Percentiles rank a stretch among this genome's conserved stretches.
Evolutionary conservation across 768 basidiomycete species (phyloP).

Genomic region (Tricholomella constricta): DNA sequence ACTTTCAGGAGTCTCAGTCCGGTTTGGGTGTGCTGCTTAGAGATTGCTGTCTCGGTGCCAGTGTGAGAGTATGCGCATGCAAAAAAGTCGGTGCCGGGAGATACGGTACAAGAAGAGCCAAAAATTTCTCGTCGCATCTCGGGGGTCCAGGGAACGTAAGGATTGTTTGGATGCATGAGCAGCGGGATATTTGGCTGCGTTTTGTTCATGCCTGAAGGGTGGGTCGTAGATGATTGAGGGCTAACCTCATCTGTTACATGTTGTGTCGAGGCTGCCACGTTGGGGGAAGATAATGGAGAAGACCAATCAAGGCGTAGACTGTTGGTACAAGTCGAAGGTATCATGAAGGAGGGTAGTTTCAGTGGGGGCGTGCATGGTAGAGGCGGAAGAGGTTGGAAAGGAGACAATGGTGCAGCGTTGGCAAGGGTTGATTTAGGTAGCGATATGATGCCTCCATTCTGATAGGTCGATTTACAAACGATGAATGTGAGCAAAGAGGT

Average conservation of each 20-base stretch:
- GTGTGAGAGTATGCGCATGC: slow-evolving; percentile 36
- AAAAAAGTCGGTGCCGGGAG: slow-evolving; percentile 30
- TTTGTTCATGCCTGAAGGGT: neutral
- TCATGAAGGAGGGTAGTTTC: slow-evolving; percentile 39
- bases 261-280: neutral
- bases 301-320: slow-evolving; percentile 5
- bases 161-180: slow-evolving; percentile 53
- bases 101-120: slow-evolving; percentile 40
- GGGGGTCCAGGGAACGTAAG: slow-evolving; percentile 54
- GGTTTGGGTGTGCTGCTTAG: slow-evolving; percentile 19
- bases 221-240: neutral
- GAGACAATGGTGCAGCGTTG: neutral
- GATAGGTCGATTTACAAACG: neutral
- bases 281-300: neutral
- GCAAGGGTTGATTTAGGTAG: neutral
- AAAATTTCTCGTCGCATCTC: slow-evolving; percentile 44
- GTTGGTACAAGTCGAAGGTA: slow-evolving; percentile 23
- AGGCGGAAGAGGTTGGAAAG: slow-evolving; percentile 26
- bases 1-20: slow-evolving; percentile 21
- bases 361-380: slow-evolving; percentile 39
- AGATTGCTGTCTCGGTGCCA: slow-evolving; percentile 45
- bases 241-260: slow-evolving; percentile 6
- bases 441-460: slow-evolving; percentile 1
- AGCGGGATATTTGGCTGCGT: slow-evolving; percentile 24
- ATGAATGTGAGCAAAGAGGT: neutral